A percentile compares a stretch with the other conserved stretches of the same genome.
phyloP scores from a whole-genome alignment of 352 stramenopile genomes.

The Phytophthora podocarpi region DNA sequence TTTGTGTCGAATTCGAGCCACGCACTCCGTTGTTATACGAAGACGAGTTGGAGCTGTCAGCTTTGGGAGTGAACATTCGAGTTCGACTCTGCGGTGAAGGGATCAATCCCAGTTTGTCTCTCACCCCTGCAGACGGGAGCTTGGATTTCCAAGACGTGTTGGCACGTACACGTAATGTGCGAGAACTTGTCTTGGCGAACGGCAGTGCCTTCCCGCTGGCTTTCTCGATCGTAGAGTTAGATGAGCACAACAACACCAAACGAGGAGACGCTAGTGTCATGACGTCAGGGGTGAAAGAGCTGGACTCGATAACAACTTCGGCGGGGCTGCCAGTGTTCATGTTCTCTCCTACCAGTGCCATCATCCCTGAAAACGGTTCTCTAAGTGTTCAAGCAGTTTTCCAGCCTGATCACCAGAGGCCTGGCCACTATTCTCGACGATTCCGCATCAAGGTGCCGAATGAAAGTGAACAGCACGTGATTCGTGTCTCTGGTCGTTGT shows the following conservation, averaged over 20 bases:
- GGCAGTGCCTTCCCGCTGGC: constrained; percentile 67
- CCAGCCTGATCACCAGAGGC: constrained; percentile 57
- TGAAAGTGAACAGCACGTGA: constrained; percentile 67
- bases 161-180: constrained; percentile 47
- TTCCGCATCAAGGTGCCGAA: constrained; percentile 79
- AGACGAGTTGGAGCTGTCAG: constrained; percentile 70
- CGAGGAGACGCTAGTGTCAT: neutral
- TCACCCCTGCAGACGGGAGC: constrained; percentile 63
- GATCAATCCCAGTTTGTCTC: constrained; percentile 75
- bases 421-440: constrained; percentile 56
- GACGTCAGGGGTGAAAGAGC: neutral
- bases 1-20: constrained; percentile 78
- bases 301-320: constrained; percentile 4
- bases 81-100: constrained; percentile 66
- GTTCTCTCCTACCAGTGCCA: constrained; percentile 61
- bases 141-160: constrained; percentile 77
- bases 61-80: constrained; percentile 30
- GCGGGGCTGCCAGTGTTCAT: constrained; percentile 57
- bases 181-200: constrained; percentile 66
- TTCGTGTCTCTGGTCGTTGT: constrained; percentile 60
- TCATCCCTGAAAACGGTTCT: constrained; percentile 63
- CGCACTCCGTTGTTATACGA: constrained; percentile 56
- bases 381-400: constrained; percentile 71
- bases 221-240: constrained; percentile 45
- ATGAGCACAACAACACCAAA: neutral